These are phyloP conservation scores for Magnusiomyces paraingens DNA, from an alignment of 1,139 yeast genomes.

Conservation along the genomic window DNA sequence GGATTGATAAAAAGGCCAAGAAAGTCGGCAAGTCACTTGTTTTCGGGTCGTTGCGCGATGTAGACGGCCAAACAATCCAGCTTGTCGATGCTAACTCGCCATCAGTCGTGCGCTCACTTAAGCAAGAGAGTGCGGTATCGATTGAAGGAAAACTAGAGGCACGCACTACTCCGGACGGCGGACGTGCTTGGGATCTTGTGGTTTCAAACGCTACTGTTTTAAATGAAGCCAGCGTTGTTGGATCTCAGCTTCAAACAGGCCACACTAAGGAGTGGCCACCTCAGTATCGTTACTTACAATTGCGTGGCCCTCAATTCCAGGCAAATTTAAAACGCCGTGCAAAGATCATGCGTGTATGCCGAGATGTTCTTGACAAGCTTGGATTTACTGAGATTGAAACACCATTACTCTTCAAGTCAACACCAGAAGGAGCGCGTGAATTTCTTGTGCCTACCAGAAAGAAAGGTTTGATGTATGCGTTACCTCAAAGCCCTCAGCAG, in stretches of 20 bases:
- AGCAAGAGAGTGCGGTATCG: constrained; percentile 72
- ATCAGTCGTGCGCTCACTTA: constrained; percentile 43
- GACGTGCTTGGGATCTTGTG: constrained; percentile 48
- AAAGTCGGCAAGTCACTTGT: constrained; percentile 49
- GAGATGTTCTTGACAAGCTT: constrained; percentile 42
- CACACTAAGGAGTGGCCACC: constrained; percentile 55
- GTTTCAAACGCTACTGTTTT: constrained; percentile 49
- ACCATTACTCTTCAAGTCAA: constrained; percentile 84
- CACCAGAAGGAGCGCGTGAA: constrained; percentile 98
- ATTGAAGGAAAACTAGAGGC: constrained; percentile 51
- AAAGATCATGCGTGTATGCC: constrained; percentile 47
- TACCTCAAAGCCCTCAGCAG: constrained; percentile 97
- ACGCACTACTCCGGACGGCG: constrained; percentile 22
- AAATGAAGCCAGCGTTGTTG: constrained; percentile 59
- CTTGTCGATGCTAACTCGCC: constrained; percentile 48
- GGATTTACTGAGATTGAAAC: constrained; percentile 83
- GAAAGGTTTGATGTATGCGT: constrained; percentile 60
- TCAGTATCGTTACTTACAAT: constrained; percentile 71
- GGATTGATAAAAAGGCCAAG: constrained; percentile 71
- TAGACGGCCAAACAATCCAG: constrained; percentile 61
- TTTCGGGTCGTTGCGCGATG: constrained; percentile 72
- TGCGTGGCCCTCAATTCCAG: constrained; percentile 60
- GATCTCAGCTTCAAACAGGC: constrained; percentile 63
- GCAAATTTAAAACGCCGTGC: constrained; percentile 56
- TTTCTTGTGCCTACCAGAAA: constrained; percentile 86